Percentiles rank a stretch among this genome's conserved stretches.
Conservation (phyloP, 106 monocot species). For the Dendrobium officinale region DNA sequence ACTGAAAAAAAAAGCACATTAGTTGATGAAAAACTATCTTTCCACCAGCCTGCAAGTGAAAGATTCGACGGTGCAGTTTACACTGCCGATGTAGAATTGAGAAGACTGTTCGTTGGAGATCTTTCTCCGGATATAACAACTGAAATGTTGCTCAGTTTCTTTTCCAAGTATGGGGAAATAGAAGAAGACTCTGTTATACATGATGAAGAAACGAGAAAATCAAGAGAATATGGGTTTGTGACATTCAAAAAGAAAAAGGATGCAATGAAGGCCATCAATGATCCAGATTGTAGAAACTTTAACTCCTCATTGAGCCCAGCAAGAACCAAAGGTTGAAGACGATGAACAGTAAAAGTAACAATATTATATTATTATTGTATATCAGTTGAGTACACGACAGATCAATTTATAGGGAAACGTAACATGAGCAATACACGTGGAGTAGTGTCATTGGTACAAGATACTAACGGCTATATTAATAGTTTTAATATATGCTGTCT, state of each 20-base stretch:
- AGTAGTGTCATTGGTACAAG: too few relatives aligned
- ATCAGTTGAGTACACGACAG: too few relatives aligned
- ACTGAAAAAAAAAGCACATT: slow-evolving; percentile 30
- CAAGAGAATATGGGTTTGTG: slow-evolving; percentile 43
- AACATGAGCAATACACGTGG: too few relatives aligned
- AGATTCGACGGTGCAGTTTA: slow-evolving; percentile 21
- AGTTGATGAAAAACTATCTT: slow-evolving; percentile 35
- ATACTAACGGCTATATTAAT: too few relatives aligned
- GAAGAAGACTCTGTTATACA: slow-evolving; percentile 41
- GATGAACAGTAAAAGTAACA: too few relatives aligned
- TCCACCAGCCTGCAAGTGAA: slow-evolving; percentile 36
- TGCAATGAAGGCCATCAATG: slow-evolving; percentile 35
- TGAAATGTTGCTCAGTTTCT: slow-evolving; percentile 31
- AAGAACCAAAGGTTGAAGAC: too few relatives aligned
- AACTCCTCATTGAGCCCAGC: too few relatives aligned
- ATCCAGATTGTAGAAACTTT: too few relatives aligned
- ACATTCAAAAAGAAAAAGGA: slow-evolving; percentile 37
- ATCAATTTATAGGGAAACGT: too few relatives aligned
- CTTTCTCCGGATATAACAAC: slow-evolving; percentile 33
- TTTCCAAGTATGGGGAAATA: slow-evolving; percentile 36
- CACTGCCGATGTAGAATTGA: slow-evolving; percentile 25
- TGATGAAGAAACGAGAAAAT: slow-evolving; percentile 33
- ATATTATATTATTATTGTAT: too few relatives aligned
- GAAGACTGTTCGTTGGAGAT: slow-evolving; percentile 33
- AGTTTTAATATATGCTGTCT: too few relatives aligned